Evolutionary conservation across 2,329 filamentous ascomycete genomes (phyloP).

Genomic region (Lasiodiplodia sp.): DNA sequence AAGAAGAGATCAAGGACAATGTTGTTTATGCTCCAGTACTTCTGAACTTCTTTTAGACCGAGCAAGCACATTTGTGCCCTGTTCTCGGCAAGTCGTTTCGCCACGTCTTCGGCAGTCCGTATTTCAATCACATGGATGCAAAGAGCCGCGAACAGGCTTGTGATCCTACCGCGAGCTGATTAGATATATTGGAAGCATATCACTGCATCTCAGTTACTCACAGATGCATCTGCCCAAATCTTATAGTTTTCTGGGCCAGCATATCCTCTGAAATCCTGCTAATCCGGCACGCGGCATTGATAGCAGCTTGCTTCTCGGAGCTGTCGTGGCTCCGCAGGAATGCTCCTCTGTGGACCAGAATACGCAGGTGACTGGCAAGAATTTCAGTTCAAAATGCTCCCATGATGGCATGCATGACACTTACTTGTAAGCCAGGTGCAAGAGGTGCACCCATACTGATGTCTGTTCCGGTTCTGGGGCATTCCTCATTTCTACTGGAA

Average conservation of each 20-base stretch:
- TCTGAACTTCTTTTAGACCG: conserved; percentile 57
- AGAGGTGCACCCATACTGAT: neutral
- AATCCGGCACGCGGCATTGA: conserved; percentile 56
- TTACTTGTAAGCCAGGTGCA: conserved; percentile 17
- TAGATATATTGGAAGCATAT: neutral
- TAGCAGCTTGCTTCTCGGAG: conserved; percentile 49
- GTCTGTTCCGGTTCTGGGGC: neutral
- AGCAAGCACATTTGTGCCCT: conserved; percentile 58
- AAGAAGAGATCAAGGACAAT: conserved; percentile 59
- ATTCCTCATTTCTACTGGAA: conserved; percentile 1
- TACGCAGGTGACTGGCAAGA: conserved; percentile 57
- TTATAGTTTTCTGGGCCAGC: conserved; percentile 52
- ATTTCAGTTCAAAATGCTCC: conserved; percentile 48
- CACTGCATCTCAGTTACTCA: conserved; percentile 34
- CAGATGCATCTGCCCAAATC: conserved; percentile 56
- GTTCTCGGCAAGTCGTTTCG: conserved; percentile 56
- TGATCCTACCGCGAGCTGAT: conserved; percentile 43
- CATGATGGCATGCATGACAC: conserved; percentile 24
- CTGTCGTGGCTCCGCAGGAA: conserved; percentile 49
- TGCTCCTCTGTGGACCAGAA: conserved; percentile 54
- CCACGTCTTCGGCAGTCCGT: conserved; percentile 46
- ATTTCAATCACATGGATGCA: conserved; percentile 59
- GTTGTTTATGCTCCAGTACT: conserved; percentile 59
- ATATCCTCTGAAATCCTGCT: conserved; percentile 59
- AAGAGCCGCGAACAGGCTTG: conserved; percentile 57